Evolutionary conservation across 345 rosid species (phyloP).

Genomic region (Aquilaria sinensis): DNA sequence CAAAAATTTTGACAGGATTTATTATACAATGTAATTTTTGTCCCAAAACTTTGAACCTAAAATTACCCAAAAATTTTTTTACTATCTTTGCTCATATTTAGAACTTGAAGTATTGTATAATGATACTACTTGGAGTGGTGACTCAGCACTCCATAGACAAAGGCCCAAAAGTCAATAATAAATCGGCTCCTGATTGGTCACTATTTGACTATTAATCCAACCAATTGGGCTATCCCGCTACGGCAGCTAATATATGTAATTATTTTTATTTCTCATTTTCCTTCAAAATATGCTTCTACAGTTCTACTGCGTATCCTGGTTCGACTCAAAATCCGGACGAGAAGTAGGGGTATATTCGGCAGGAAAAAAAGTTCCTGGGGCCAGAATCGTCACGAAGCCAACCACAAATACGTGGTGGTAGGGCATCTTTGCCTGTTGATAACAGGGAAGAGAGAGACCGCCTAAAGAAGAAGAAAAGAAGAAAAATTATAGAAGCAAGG

Average conservation of each 20-base stretch:
- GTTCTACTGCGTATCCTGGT: neutral
- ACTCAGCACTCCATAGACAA: too few relatives aligned
- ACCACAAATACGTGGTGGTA: conserved; percentile 30
- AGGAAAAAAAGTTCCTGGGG: conserved; percentile 11
- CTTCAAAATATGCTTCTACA: neutral
- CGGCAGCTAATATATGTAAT: neutral
- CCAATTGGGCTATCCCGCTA: neutral
- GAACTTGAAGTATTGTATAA: too few relatives aligned
- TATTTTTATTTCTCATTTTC: neutral
- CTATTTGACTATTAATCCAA: conserved; percentile 10
- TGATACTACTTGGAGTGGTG: too few relatives aligned
- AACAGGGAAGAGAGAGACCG: conserved; percentile 9
- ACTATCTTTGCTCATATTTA: too few relatives aligned
- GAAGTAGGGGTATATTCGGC: conserved; percentile 3
- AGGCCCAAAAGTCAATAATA: neutral
- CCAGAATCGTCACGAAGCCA: conserved; percentile 8
- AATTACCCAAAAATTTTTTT: too few relatives aligned
- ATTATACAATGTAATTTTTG: too few relatives aligned
- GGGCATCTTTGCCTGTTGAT: conserved; percentile 27
- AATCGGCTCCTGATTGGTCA: neutral
- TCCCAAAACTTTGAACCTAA: too few relatives aligned
- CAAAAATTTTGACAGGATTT: too few relatives aligned
- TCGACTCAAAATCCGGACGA: neutral
- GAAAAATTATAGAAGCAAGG: conserved; percentile 1
- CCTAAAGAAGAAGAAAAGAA: conserved; percentile 7